Evolutionary conservation across 2,329 filamentous ascomycete species (phyloP), one percentile per base, ranked within the genome.

Genomic region (Fusarium sp.): DNA sequence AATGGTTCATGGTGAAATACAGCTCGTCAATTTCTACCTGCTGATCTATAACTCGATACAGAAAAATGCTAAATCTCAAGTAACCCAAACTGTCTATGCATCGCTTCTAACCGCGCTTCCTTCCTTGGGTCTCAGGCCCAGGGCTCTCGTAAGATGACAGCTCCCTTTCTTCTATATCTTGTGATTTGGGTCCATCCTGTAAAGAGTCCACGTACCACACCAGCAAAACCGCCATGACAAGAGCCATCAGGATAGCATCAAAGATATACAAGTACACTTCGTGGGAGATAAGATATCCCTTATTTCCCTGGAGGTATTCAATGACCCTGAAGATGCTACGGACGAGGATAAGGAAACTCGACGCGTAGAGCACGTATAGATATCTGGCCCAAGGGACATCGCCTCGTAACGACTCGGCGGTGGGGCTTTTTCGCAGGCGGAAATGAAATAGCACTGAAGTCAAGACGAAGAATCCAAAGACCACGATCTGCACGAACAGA

Each of bases 261-360:
- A 62, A 62, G 9, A 62, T 2, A 21, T 62, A 62, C 4, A 62
- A 10, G 1, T 7, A 62, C 3, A 62, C 3, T 11, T 62, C 56
- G 4, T 38, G 56, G 2, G 58, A 62, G 12, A 62, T 62, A 2
- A 62, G n/a, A 2, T 62, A 55, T 5, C 56, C 56, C 2, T 19
- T 12, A 0, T 62, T 62, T 1, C 58, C 58, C 9, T 62, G 56
- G 0, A 62, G 40, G 6, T 62, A 62, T 1, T 62, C 56, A 4
- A 62, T 32, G 1, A 62, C 58, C 2, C 58, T 34, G 17, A 62
- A 62, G 4, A 62, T 55, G 14, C 58, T 62, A 40, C 58, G 42
- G 0, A 62, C 48, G 4, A 62, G 56, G 4, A 62, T 62, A 2
- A 62, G 48, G 19, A 54, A 24, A 9, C 56, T 62, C 2, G 58